Conservation (phyloP, 78 protist genomes). For the Ministeria vibrans region DNA sequence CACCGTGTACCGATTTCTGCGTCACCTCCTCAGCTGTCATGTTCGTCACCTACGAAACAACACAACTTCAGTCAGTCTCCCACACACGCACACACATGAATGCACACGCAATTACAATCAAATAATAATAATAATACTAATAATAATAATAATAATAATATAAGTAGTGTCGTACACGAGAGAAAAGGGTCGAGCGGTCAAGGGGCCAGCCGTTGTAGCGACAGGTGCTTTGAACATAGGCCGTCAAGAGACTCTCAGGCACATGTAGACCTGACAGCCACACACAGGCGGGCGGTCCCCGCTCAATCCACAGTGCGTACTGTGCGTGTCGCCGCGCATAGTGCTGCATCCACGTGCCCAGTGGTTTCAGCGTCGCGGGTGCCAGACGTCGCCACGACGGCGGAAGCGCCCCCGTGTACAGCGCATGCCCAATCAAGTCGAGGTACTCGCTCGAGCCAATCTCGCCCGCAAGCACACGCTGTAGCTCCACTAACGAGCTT, state of each 20-base stretch:
- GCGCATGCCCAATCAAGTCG: slow-evolving; percentile 55
- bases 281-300: slow-evolving; percentile 73
- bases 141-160: too few relatives aligned
- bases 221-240: slow-evolving; percentile 86
- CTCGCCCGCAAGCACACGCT: slow-evolving; percentile 77
- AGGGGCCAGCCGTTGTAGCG: slow-evolving; percentile 82
- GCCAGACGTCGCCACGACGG: slow-evolving; percentile 61
- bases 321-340: slow-evolving; percentile 52
- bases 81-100: too few relatives aligned
- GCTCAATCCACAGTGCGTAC: slow-evolving; percentile 55
- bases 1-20: slow-evolving; percentile 26
- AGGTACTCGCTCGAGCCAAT: slow-evolving; percentile 72
- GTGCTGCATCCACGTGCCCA: slow-evolving; percentile 75
- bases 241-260: slow-evolving; percentile 83
- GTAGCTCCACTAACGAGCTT: slow-evolving; percentile 44
- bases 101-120: too few relatives aligned
- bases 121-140: too few relatives aligned
- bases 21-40: neutral
- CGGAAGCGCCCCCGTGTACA: slow-evolving; percentile 74
- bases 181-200: slow-evolving; percentile 65
- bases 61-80: too few relatives aligned
- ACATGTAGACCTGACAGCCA: slow-evolving; percentile 89
- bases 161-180: too few relatives aligned
- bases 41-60: slow-evolving; percentile 64
- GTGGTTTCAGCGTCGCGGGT: slow-evolving; percentile 66